phyloP scores from a whole-genome alignment of 2,329 filamentous ascomycete species.

The Paecilomyces niveus region DNA sequence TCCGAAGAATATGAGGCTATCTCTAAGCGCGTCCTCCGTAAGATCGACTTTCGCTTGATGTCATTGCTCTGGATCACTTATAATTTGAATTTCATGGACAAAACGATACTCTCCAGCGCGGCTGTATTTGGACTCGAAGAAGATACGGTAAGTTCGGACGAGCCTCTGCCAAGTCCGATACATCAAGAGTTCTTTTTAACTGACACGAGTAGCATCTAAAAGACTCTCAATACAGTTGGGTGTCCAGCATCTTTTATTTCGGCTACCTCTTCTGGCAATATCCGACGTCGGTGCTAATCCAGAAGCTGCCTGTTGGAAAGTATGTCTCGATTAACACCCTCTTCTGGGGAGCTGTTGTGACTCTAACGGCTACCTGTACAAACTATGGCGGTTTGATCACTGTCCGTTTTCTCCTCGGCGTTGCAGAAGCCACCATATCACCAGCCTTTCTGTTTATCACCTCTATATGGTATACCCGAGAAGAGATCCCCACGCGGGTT shows the following conservation, averaged over 20 bases:
- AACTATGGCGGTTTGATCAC: conserved; percentile 46
- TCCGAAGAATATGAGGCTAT: background rate
- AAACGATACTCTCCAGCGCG: conserved; percentile 43
- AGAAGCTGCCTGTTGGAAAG: conserved; percentile 43
- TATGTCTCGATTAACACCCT: conserved; percentile 40
- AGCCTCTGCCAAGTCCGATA: background rate
- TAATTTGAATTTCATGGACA: conserved; percentile 56
- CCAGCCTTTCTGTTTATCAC: conserved; percentile 53
- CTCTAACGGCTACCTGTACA: conserved; percentile 41
- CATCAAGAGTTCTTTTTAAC: background rate
- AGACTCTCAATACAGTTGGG: conserved; percentile 44
- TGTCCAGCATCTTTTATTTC: conserved; percentile 47
- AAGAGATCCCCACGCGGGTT: conserved; percentile 49
- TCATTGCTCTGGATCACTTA: conserved; percentile 53
- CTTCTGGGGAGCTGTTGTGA: conserved; percentile 44
- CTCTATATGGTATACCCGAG: conserved; percentile 50
- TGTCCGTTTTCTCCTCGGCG: conserved; percentile 48
- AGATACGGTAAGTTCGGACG: conserved; percentile 14
- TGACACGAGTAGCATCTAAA: background rate
- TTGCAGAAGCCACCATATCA: conserved; percentile 49
- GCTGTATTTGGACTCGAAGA: conserved; percentile 24
- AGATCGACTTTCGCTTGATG: conserved; percentile 51
- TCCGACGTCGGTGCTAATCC: conserved; percentile 32
- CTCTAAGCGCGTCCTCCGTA: conserved; percentile 37
- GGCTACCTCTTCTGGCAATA: conserved; percentile 43